phyloP scores from a whole-genome alignment of 225 moss, liverwort and hornwort genomes.

The Pseudoscleropodium purum region DNA sequence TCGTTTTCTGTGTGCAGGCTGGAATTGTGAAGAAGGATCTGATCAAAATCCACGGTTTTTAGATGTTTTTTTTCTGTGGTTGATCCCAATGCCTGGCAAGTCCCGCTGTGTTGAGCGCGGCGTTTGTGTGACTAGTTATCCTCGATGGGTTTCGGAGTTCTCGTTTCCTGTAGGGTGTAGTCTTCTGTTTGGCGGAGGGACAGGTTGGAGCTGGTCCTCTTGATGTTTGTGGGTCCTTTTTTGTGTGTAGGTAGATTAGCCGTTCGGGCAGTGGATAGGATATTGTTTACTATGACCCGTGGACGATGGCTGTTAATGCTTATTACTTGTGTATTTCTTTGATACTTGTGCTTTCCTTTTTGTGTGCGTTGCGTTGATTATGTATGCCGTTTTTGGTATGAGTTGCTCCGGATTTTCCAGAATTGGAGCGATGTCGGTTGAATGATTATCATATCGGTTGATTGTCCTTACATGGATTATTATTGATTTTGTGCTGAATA shows the following conservation, averaged over 20 bases:
- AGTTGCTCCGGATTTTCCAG: too few species aligned
- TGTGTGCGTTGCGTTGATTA: too few species aligned
- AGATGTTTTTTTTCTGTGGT: not conserved
- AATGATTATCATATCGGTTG: too few species aligned
- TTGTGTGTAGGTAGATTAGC: not conserved
- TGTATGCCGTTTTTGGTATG: not conserved
- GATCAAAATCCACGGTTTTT: slow-evolving; percentile 97
- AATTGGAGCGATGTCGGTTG: not conserved
- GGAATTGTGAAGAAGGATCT: slow-evolving; percentile 96
- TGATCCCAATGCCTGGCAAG: not conserved
- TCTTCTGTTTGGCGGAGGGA: not conserved
- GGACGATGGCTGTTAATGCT: not conserved
- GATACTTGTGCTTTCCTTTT: not conserved
- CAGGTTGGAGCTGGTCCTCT: not conserved
- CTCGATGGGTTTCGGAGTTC: not conserved
- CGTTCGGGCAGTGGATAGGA: not conserved
- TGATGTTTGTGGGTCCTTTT: not conserved
- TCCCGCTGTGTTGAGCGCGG: not conserved
- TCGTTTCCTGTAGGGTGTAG: not conserved
- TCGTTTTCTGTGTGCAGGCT: not conserved
- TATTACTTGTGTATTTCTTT: not conserved
- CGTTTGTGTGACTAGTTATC: not conserved
- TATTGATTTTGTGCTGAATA: not conserved
- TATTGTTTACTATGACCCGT: not conserved
- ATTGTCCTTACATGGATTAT: too few species aligned